phyloP scores from a whole-genome alignment of 306 rosid species.

The Cucumis sativus region DNA sequence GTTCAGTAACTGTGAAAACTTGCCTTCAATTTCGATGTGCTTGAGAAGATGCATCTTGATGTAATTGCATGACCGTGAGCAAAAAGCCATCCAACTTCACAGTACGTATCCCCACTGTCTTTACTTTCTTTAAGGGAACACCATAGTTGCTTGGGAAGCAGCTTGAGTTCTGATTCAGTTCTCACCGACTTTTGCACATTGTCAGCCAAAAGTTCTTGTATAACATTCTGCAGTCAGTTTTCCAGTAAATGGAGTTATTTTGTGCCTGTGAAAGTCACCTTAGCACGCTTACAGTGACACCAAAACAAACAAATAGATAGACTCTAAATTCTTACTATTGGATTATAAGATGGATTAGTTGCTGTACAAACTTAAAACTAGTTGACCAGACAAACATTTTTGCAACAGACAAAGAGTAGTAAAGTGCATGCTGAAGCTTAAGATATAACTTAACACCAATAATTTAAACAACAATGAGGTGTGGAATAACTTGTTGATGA shows the following conservation, averaged over 20 bases:
- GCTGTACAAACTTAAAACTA: not conserved
- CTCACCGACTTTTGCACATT: slow-evolving; percentile 28
- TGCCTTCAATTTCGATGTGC: slow-evolving; percentile 50
- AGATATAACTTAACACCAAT: not conserved
- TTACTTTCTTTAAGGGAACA: slow-evolving; percentile 44
- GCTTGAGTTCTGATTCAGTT: slow-evolving; percentile 34
- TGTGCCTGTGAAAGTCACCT: not conserved
- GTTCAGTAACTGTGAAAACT: slow-evolving; percentile 20
- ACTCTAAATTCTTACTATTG: not conserved
- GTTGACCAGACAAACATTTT: not conserved
- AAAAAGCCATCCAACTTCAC: slow-evolving; percentile 91
- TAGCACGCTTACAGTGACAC: not conserved
- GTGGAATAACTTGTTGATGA: not conserved
- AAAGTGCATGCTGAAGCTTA: not conserved
- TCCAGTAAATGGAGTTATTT: not conserved
- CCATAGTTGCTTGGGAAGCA: slow-evolving; percentile 94
- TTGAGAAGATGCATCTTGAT: slow-evolving; percentile 66
- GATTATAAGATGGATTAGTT: not conserved
- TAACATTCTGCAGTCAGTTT: slow-evolving; percentile 19
- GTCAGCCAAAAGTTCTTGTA: slow-evolving; percentile 36
- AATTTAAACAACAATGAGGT: not conserved
- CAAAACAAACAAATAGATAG: not conserved
- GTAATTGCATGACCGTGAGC: slow-evolving; percentile 56
- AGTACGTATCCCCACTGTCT: slow-evolving; percentile 35
- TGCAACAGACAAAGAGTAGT: not conserved